phyloP scores from a whole-genome alignment of 495 filamentous ascomycete species.

The Neurospora hispaniola region DNA sequence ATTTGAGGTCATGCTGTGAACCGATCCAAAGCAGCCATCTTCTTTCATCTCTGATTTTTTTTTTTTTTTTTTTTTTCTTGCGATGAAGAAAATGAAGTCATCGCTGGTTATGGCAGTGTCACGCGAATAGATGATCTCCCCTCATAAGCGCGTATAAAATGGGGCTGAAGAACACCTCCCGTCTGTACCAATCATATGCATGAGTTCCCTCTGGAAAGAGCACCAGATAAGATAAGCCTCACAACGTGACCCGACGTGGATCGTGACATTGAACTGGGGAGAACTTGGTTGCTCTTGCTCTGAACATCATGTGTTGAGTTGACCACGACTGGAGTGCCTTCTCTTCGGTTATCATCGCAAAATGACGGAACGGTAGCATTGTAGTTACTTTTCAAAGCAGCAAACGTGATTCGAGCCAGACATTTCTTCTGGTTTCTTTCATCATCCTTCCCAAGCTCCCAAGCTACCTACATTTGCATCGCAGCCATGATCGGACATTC shows the following conservation, averaged over 20 bases:
- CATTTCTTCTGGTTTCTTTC: neutral
- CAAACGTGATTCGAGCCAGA: neutral
- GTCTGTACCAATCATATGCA: too few species aligned
- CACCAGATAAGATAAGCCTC: neutral
- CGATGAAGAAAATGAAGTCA: neutral
- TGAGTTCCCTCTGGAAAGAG: too few species aligned
- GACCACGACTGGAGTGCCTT: neutral
- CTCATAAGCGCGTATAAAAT: neutral
- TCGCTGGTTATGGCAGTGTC: neutral
- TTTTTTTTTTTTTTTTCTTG: too few species aligned
- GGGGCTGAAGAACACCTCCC: neutral
- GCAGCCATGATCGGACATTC: neutral
- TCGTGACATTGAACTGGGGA: neutral
- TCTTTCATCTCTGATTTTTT: too few species aligned
- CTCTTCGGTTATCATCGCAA: neutral
- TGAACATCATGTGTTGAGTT: neutral
- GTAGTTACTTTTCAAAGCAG: neutral
- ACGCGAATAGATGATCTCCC: neutral
- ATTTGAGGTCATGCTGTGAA: neutral
- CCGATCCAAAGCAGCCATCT: neutral
- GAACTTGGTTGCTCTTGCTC: neutral
- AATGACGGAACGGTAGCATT: neutral
- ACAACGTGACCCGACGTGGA: neutral
- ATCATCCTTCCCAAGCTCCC: too few species aligned
- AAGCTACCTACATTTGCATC: neutral